Evolutionary conservation across 306 rosid species (phyloP), one percentile per base, ranked within the genome.

Genomic region (Alnus glutinosa): DNA sequence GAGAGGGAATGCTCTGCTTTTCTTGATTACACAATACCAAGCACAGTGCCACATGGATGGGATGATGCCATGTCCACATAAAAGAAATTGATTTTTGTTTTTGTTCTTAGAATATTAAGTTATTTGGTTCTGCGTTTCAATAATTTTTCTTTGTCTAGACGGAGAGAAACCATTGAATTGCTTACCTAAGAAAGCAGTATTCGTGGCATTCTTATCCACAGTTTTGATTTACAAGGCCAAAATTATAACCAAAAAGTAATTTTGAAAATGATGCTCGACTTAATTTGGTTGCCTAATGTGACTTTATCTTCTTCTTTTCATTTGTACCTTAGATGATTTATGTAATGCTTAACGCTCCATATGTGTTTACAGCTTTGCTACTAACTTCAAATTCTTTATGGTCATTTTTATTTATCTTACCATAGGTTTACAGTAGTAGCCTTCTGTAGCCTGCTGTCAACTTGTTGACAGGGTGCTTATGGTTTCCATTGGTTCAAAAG

Each of bases 401-500:
- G 14, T 28, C 19, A 54, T 42, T 15, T 68, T 66, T 50, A 55
- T 81, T 39, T 76, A 7, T 77, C 58, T 54, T 14, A 39, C 34
- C 28, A 5, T 61, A 23, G 46, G 37, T 19, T 55, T 77, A 19
- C 6, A 9, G 42, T 77, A 32, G 66, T 68, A 68, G 55, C 54
- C 3, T 15, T 0, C 49, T 23, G 66, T 68, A 68, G 55, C 54
- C 3, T 15, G 1, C 49, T 23, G 67, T 73, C 73, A 63, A 51
- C 14, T 52, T 62, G 54, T 79, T 79, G 75, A 82, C 46, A 7
- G 37, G 46, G 46, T 42, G 70, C 77, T 68, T 78, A 83, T 87
- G 91, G 92, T 88, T 77, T 79, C 84, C 66, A 51, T 85, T 73
- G 89, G 90, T 83, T 91, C 86, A 64, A 85, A 85, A 83, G 85